Conservation (phyloP, 2,329 filamentous ascomycete species). For the Hypoxylon sp. region DNA sequence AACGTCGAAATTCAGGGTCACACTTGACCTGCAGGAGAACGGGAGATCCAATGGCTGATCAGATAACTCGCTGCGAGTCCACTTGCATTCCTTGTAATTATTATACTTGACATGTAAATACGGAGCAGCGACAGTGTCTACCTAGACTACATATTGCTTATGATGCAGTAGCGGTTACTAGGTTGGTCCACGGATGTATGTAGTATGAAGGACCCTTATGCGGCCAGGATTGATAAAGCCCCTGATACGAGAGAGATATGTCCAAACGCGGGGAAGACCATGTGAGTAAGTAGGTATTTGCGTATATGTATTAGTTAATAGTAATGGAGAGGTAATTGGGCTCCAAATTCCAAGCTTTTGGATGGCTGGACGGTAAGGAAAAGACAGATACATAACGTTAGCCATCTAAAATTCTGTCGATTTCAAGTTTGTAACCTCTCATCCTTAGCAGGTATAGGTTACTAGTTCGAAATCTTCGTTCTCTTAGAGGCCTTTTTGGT, state of each 20-base stretch:
- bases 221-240: constrained; percentile 30
- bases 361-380: too few relatives aligned
- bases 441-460: constrained; percentile 15
- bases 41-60: constrained; percentile 24
- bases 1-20: constrained; percentile 33
- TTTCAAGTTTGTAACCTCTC: constrained; percentile 2
- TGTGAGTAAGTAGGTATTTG: constrained; percentile 3
- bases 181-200: constrained; percentile 25
- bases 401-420: not conserved
- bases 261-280: constrained; percentile 32
- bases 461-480: constrained; percentile 15
- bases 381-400: not conserved
- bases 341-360: not conserved
- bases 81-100: constrained; percentile 26
- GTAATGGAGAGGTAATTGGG: not conserved
- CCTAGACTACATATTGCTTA: constrained; percentile 29
- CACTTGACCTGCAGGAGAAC: constrained; percentile 34
- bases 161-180: constrained; percentile 35
- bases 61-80: constrained; percentile 23
- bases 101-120: constrained; percentile 25
- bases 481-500: constrained; percentile 36
- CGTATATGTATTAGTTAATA: not conserved
- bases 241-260: constrained; percentile 24
- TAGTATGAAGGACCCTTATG: constrained; percentile 34
- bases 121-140: constrained; percentile 26